Conservation (phyloP, 2,329 filamentous ascomycete genomes). For the Neonectria hederae region DNA sequence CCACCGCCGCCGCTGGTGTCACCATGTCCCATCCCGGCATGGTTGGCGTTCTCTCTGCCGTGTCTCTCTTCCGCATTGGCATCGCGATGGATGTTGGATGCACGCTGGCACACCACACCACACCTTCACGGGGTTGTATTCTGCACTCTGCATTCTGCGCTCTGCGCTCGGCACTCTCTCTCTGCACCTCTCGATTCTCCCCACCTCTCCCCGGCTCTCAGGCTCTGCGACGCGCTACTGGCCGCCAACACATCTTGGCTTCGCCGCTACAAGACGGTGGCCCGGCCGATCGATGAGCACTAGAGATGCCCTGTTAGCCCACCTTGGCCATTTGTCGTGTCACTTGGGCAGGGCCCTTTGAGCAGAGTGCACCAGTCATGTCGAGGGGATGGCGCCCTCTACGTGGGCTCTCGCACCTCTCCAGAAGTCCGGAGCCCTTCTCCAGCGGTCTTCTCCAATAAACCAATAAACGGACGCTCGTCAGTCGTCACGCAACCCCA, state of each 20-base stretch:
- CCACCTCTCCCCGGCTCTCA: constrained; percentile 1
- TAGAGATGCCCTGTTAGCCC: constrained; percentile 22
- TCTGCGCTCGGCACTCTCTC: neutral
- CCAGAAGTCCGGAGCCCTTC: neutral
- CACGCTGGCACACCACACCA: constrained; percentile 2
- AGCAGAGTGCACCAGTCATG: neutral
- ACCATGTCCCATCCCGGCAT: constrained; percentile 25
- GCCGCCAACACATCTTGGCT: constrained; percentile 36
- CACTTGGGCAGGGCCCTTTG: neutral
- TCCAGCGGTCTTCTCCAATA: constrained; percentile 9
- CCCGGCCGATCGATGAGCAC: constrained; percentile 38
- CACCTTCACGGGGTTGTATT: neutral
- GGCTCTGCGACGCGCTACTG: constrained; percentile 16
- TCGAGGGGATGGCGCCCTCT: constrained; percentile 2
- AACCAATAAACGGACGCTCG: constrained; percentile 6
- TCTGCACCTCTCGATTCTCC: neutral
- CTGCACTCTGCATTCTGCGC: neutral
- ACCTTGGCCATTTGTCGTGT: constrained; percentile 15
- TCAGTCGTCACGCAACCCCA: constrained; percentile 11
- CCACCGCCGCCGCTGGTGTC: constrained; percentile 12
- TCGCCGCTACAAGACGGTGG: constrained; percentile 38
- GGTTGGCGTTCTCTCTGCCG: constrained; percentile 24
- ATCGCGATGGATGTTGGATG: neutral
- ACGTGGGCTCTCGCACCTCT: neutral
- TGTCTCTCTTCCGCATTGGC: constrained; percentile 2